phyloP scores from a whole-genome alignment of 2,329 filamentous ascomycete species.

The Hypoxylon sp. region DNA sequence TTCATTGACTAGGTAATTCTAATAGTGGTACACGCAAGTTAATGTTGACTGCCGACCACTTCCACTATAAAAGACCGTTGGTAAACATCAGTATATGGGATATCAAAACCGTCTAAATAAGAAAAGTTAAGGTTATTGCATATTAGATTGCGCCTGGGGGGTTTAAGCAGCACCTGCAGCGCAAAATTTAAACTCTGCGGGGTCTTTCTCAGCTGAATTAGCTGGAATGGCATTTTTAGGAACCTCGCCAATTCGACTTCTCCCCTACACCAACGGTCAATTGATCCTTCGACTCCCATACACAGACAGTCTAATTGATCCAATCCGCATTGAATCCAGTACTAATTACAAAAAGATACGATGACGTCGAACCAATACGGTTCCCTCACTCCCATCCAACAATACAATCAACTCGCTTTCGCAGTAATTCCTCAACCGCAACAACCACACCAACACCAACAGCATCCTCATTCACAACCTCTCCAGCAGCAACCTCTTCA shows the following conservation, averaged over 20 bases:
- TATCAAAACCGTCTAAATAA: conserved; percentile 38
- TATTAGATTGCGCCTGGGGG: conserved; percentile 20
- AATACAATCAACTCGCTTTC: conserved; percentile 44
- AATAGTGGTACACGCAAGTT: neutral
- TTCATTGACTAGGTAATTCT: neutral
- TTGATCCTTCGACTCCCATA: conserved; percentile 24
- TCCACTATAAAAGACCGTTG: conserved; percentile 7
- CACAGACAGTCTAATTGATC: conserved; percentile 29
- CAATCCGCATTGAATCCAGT: conserved; percentile 3
- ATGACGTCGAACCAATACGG: conserved; percentile 49
- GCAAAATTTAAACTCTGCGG: neutral
- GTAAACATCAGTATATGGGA: conserved; percentile 20
- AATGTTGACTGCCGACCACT: neutral
- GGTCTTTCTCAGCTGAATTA: neutral
- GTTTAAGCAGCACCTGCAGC: neutral
- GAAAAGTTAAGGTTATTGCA: conserved; percentile 33
- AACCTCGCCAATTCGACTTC: conserved; percentile 10
- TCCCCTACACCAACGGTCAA: conserved; percentile 39
- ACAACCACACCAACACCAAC: conserved; percentile 18
- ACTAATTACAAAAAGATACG: conserved; percentile 13
- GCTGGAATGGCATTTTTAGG: neutral
- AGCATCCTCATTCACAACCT: conserved; percentile 10
- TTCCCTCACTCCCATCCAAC: conserved; percentile 43
- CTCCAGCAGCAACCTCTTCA: conserved; percentile 20
- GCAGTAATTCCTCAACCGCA: conserved; percentile 19